Evolutionary conservation across 805 yeast genomes (phyloP), one percentile per base, ranked within the genome.

Genomic region (Pichia phayaonensis): DNA sequence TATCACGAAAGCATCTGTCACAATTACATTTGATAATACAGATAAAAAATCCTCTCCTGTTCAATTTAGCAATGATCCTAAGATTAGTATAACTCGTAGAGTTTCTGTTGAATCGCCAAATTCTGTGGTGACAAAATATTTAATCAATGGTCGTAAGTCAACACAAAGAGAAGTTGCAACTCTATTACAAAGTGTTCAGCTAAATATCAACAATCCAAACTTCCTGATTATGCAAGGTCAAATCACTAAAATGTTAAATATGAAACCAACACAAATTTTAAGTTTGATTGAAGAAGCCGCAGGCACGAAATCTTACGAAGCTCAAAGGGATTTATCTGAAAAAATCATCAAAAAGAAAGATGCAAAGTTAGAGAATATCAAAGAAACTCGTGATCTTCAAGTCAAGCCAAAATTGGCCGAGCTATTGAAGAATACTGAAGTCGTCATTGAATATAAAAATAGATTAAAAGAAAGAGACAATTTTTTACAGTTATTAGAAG

Each of bases 201-300:
- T 94, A 55, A 94, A 94, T 63, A 92, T 94, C 66, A 94, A 94
- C 66, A 94, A 92, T 63, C 99, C 99, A 31, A 94, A 94, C 65
- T 94, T 94, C 68, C 75, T 94, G 59, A 94, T 94, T 61, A 94
- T 95, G 99, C 99, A 94, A 69, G 99, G 99, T 53, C 88, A 90
- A 64, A 94, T 95, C 69, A 95, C 99, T 34, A 92, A 94, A 66
- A 97, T 94, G 56, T 75, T 94, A 61, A 94, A 94, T 66, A 94
- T 94, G 98, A 89, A 87, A 60, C 95, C 99, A 1, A 72, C 80
- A 1, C 98, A 94, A 66, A 86, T 92, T 41, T 69, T 94, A 55
- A 83, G 96, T 5, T 74, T 94, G 58, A 89, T 94, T 49, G 99
- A 94, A 67, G 99, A 94, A 69, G 99, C 99, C 0, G 96, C 99